phyloP scores from a whole-genome alignment of 2,329 filamentous ascomycete genomes.

The Exophiala xenobiotica region DNA sequence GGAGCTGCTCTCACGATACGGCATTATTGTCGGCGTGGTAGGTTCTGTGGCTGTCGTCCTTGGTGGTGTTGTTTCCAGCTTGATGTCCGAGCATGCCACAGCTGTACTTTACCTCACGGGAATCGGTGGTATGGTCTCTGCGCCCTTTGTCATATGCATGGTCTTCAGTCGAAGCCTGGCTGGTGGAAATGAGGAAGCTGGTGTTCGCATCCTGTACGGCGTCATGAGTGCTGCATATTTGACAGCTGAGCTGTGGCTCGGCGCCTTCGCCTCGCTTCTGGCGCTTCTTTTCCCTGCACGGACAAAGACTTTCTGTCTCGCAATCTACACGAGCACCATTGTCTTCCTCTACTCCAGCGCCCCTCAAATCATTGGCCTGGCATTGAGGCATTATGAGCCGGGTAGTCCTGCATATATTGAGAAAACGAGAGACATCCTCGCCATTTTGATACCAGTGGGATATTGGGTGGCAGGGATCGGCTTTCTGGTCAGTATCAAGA shows the following conservation, averaged over 20 bases:
- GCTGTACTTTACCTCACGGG: conserved; percentile 17
- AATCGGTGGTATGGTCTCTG: conserved; percentile 32
- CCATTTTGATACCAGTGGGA: not conserved
- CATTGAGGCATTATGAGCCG: not conserved
- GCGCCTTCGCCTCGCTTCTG: conserved; percentile 16
- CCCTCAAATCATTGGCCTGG: not conserved
- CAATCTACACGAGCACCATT: not conserved
- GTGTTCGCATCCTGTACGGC: conserved; percentile 28
- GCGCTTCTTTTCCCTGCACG: not conserved
- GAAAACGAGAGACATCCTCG: not conserved
- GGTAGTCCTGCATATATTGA: not conserved
- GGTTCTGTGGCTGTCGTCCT: conserved; percentile 30
- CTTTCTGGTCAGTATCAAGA: not conserved
- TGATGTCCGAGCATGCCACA: conserved; percentile 1
- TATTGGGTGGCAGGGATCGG: not conserved
- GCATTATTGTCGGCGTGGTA: conserved; percentile 32
- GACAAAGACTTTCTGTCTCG: not conserved
- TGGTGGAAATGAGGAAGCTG: conserved; percentile 14
- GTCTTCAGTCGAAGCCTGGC: conserved; percentile 27
- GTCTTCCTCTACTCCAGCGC: not conserved
- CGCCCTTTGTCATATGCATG: conserved; percentile 31
- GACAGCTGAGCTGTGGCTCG: conserved; percentile 32
- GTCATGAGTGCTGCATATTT: conserved; percentile 28
- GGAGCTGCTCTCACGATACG: conserved; percentile 27
- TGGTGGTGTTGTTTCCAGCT: conserved; percentile 25